Percentiles rank a stretch among this genome's conserved stretches.
Evolutionary conservation across 2,329 filamentous ascomycete genomes (phyloP).

Genomic region (Clonostachys byssicola): DNA sequence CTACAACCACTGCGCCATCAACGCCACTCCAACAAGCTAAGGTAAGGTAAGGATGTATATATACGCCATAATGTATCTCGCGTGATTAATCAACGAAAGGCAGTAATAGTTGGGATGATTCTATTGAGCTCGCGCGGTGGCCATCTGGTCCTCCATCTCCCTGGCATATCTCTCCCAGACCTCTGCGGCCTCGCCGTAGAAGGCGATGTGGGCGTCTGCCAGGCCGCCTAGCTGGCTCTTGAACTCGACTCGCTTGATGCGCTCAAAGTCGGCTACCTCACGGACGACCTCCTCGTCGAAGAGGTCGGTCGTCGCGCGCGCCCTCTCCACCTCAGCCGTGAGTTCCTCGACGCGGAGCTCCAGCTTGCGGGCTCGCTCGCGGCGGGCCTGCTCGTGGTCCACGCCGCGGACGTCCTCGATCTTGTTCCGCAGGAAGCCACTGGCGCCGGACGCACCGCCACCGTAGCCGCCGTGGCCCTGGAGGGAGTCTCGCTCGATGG

Average conservation of each 20-base stretch:
- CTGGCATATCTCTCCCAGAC: slow-evolving; percentile 89
- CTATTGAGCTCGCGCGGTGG: no score
- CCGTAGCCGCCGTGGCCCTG: slow-evolving; percentile 43
- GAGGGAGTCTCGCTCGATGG: slow-evolving; percentile 78
- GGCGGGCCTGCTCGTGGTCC: slow-evolving; percentile 87
- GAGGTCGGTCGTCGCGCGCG: slow-evolving; percentile 81
- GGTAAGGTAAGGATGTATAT: no score
- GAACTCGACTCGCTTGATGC: slow-evolving; percentile 93
- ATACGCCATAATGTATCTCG: no score
- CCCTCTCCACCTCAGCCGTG: slow-evolving; percentile 81
- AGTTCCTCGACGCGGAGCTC: slow-evolving; percentile 92
- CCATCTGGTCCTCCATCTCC: slow-evolving; percentile 73
- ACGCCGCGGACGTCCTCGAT: slow-evolving; percentile 96
- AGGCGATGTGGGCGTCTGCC: slow-evolving; percentile 80
- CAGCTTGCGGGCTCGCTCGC: slow-evolving; percentile 83
- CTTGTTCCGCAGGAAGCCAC: slow-evolving; percentile 85
- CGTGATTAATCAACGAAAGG: no score
- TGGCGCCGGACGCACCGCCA: slow-evolving; percentile 59
- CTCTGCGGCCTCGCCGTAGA: slow-evolving; percentile 75
- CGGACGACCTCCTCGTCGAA: slow-evolving; percentile 96
- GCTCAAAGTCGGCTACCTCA: slow-evolving; percentile 90
- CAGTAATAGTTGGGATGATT: no score
- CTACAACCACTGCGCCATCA: no score
- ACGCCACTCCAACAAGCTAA: no score
- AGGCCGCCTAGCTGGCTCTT: slow-evolving; percentile 79